phyloP scores from a whole-genome alignment of 2,329 filamentous ascomycete genomes.

The Calonectria multiphialidica region DNA sequence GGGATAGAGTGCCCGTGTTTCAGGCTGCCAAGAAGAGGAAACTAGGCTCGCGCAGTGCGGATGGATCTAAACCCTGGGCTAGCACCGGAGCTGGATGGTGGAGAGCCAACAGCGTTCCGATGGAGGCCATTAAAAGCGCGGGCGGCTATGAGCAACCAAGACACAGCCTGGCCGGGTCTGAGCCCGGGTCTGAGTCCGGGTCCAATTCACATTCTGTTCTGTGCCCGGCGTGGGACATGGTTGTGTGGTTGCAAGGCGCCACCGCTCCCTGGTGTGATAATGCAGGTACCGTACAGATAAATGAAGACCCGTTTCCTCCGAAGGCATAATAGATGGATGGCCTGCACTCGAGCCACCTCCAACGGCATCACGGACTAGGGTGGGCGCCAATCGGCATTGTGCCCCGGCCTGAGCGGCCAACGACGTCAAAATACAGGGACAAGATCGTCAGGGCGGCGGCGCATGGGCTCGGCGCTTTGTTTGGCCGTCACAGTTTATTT shows the following conservation, averaged over 20 bases:
- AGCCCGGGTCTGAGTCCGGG: too few species aligned
- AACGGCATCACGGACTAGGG: constrained; percentile 12
- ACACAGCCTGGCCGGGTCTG: neutral
- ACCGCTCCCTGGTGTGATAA: constrained; percentile 24
- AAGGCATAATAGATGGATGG: constrained; percentile 15
- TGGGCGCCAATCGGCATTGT: constrained; percentile 14
- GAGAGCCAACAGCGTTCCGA: constrained; percentile 3
- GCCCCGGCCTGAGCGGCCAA: neutral
- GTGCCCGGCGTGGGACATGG: neutral
- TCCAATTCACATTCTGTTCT: too few species aligned
- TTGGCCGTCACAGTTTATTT: constrained; percentile 19
- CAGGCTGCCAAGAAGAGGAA: constrained; percentile 8
- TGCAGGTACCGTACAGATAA: constrained; percentile 19
- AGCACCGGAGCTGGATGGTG: neutral
- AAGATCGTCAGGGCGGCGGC: constrained; percentile 7
- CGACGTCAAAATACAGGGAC: constrained; percentile 9
- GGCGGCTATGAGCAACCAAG: constrained; percentile 19
- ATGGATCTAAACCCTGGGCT: constrained; percentile 8
- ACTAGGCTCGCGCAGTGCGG: neutral
- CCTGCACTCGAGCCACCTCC: constrained; percentile 6
- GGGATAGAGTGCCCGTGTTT: constrained; percentile 9
- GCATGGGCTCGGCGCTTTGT: neutral
- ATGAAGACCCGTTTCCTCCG: neutral
- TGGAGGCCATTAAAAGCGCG: neutral
- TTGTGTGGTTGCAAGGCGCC: neutral